Evolutionary conservation across 441 rosid species (phyloP), one percentile per base, ranked within the genome.

Genomic region (Codiaeum variegatum): DNA sequence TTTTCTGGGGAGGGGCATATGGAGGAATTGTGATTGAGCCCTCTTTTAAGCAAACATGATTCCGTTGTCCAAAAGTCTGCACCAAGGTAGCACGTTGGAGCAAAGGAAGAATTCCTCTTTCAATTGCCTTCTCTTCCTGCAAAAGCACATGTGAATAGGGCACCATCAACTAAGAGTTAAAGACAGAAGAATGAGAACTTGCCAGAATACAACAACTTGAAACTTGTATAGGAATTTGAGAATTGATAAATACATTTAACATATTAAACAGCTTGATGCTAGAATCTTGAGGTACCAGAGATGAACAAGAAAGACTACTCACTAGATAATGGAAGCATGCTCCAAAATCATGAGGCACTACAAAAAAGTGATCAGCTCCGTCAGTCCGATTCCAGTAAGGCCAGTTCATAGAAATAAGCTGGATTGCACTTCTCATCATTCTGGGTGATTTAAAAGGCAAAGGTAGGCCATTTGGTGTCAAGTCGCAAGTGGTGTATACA

Each of bases 241-340:
- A 28, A 36, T 55, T 15, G 42, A 67, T n/a, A 71, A 49, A 72
- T 44, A 56, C 70, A 24, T 62, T 36, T 4, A 46, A 70, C 12
- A 18, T 19, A 38, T 26, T 34, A 44, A 40, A 52, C 61, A 70
- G 52, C 19, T 18, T 61, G 21, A 49, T 54, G 32, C 0, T 19
- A 42, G 28, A 44, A 63, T 67, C 44, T 36, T 11, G 16, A 15
- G 29, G 73, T 49, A 44, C 69, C 29, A 59, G 59, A 54, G 52
- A 31, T 55, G 42, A 29, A 31, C 10, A 32, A 18, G 12, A 31
- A 47, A 46, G 49, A 23, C 36, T 44, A 62, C 26, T 66, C 73
- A 88, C 98, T 83, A 86, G 97, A 66, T 92, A 92, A 73, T 92
- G 98, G 77, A 94, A 94, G 85, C 97, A 94, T 26, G 97, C 95